Base-by-base conservation (phyloP, 2,329 filamentous ascomycete genomes). In the Sarocladiaceae sp. region DNA sequence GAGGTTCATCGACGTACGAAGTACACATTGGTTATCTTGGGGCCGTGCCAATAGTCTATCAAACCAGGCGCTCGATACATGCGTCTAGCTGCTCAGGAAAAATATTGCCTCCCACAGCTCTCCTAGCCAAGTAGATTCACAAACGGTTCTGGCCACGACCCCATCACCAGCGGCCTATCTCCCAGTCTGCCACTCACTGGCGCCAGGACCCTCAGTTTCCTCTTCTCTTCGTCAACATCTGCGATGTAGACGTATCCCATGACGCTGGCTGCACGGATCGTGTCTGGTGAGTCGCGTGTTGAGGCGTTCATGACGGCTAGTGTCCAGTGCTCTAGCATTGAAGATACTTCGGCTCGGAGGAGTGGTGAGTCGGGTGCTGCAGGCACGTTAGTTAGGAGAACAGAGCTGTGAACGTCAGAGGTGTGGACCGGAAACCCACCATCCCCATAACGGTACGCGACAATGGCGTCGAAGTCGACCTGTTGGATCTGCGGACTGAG, bases 171-270 rank as follows among this genome's bases (percentile, higher is more conserved):
- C 4, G 91, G 89, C 57, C 83, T 75, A 52, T 85, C 79, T 1
- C 88, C 88, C 48, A 95, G 73, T 47, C 85, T 76, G 2, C 89
- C 89, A 43, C 85, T 86, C 49, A 95, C 81, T 2, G 93, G 93
- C 15, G 87, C 83, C 47, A 98, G 68, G 16, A 97, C 72, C 57
- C 87, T 85, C 24, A 96, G 72, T 60, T 86, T 85, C 52, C 81
- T 81, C 62, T 85, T 85, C 54, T 85, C 83, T 58, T 88, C 85
- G 57, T 98, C 90, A 3, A 97, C 88, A 49, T 95, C 88, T 1
- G 88, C 84, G 13, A 97, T 85, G 57, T 95, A 96, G 23, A 96
- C 76, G 58, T 95, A 98, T 0, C 93, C 93, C 76, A 94, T 85
- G 23, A 97, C 82, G 45, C 83, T 85, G 6, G 89, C 82, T 53